Conservation (phyloP, 2,329 filamentous ascomycete genomes). For the Didymella pinodella region DNA sequence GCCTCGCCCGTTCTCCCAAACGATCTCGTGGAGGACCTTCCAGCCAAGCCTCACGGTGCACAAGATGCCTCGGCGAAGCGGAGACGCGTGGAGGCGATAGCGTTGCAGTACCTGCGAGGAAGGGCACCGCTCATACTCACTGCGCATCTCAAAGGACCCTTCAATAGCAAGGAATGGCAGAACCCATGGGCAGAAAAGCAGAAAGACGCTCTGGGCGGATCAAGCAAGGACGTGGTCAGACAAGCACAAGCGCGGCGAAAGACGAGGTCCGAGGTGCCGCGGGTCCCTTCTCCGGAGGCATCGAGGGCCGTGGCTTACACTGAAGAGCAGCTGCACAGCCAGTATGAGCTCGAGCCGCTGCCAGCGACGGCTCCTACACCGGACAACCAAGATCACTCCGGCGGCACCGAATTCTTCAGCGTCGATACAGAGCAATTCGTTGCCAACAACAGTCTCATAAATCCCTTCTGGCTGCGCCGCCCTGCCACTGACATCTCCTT, state of each 20-base stretch:
- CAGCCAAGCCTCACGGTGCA: slow-evolving; percentile 62
- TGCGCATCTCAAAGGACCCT: slow-evolving; percentile 68
- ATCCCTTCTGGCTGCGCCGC: slow-evolving; percentile 38
- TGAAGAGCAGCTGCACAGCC: slow-evolving; percentile 21
- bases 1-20: slow-evolving; percentile 29
- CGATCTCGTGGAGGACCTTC: slow-evolving; percentile 59
- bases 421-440: slow-evolving; percentile 23
- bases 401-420: slow-evolving; percentile 31
- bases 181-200: slow-evolving; percentile 45
- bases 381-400: slow-evolving; percentile 21
- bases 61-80: slow-evolving; percentile 62
- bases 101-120: slow-evolving; percentile 66
- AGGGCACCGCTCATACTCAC: slow-evolving; percentile 66
- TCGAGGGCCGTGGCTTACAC: slow-evolving; percentile 25
- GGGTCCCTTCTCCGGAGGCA: slow-evolving; percentile 29
- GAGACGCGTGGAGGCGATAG: slow-evolving; percentile 66
- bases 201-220: background rate
- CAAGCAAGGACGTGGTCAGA: background rate
- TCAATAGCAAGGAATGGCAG: slow-evolving; percentile 52
- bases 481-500: slow-evolving; percentile 17
- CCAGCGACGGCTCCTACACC: slow-evolving; percentile 29
- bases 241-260: slow-evolving; percentile 2
- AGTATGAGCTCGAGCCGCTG: slow-evolving; percentile 21
- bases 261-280: slow-evolving; percentile 14
- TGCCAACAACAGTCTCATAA: slow-evolving; percentile 23